Percentiles rank a stretch among this genome's conserved stretches.
Evolutionary conservation across 108 stramenopile genomes (phyloP).

Genomic region (Stephanodiscus triporus): DNA sequence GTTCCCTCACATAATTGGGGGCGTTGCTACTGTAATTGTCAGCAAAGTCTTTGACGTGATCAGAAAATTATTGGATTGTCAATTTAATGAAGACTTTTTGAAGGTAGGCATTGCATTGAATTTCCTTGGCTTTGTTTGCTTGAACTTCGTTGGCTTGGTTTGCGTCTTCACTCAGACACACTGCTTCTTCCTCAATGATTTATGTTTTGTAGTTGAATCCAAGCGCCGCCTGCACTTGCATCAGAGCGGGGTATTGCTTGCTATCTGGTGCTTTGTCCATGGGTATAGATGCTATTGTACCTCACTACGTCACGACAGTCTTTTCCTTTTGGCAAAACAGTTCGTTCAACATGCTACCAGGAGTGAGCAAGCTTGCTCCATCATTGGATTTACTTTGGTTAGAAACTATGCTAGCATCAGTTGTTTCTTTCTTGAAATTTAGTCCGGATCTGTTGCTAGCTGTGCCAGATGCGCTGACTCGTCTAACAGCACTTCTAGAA

Average conservation of each 20-base stretch:
- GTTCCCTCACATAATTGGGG: slow-evolving; percentile 71
- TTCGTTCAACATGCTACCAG: slow-evolving; percentile 37
- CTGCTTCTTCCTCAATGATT: neutral
- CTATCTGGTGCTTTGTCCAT: slow-evolving; percentile 72
- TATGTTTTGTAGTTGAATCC: slow-evolving; percentile 44
- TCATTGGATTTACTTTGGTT: slow-evolving; percentile 76
- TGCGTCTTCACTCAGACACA: neutral
- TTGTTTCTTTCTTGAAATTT: slow-evolving; percentile 76
- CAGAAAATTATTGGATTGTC: slow-evolving; percentile 64
- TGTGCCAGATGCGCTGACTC: slow-evolving; percentile 82
- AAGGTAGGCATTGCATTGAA: slow-evolving; percentile 30
- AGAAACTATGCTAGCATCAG: slow-evolving; percentile 69
- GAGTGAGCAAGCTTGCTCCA: slow-evolving; percentile 52
- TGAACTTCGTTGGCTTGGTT: neutral
- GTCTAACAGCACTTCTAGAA: slow-evolving; percentile 70
- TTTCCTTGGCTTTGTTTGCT: neutral
- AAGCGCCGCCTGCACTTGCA: slow-evolving; percentile 71
- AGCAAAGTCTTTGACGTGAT: slow-evolving; percentile 59
- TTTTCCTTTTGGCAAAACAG: slow-evolving; percentile 75
- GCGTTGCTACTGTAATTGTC: slow-evolving; percentile 63
- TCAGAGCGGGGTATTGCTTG: slow-evolving; percentile 75
- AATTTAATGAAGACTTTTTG: slow-evolving; percentile 58
- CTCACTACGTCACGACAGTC: slow-evolving; percentile 62
- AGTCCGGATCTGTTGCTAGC: slow-evolving; percentile 76
- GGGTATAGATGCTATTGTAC: slow-evolving; percentile 61